Evolutionary conservation across 2,329 filamentous ascomycete genomes (phyloP), one percentile per base, ranked within the genome.

Genomic region (Alternaria ventricosa): DNA sequence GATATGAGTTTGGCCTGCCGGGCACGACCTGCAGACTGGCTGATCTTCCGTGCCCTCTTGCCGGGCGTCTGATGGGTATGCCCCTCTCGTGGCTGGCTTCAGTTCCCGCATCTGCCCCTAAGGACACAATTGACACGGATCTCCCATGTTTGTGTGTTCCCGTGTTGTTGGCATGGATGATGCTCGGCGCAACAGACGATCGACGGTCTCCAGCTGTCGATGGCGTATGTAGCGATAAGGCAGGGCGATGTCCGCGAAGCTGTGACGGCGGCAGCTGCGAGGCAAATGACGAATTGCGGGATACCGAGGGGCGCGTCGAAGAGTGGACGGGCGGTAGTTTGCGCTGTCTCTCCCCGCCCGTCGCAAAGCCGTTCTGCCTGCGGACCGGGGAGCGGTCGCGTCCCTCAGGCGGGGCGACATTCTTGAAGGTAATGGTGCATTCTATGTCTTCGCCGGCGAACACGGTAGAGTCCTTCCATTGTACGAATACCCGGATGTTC

Each of bases 381-480:
- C 72, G 71, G 55, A 65, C 64, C 47, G 73, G 71, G 57, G 73
- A 75, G 66, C 75, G 70, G 62, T 77, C 75, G 68, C 67, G 67
- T n/a, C 76, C 74, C 22, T 75, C 68, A n/a, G 88, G 86, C 67
- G 75, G 80, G 28, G 87, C 84, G 54, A 94, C 87, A 79, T 99
- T 99, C 82, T 92, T 95, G 83, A 99, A 99, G 55, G 93, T 97
- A 80, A 99, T 97, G 71, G 90, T 94, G 82, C 96, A 98, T 83
- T 94, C 92, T 76, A 98, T 88, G 77, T 97, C 92, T 85, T 99
- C 96, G 81, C 96, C 96, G 61, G 96, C 93, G 82, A 98, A 99
- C 74, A 99, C 93, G 66, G 92, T 94, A 80, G 95, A 90, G 78
- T 97, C 92, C 80, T 93, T 91, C 92, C 95, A 99, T 83, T 91